phyloP scores from a whole-genome alignment of 2,329 filamentous ascomycete species.

The Xylariales sp. region DNA sequence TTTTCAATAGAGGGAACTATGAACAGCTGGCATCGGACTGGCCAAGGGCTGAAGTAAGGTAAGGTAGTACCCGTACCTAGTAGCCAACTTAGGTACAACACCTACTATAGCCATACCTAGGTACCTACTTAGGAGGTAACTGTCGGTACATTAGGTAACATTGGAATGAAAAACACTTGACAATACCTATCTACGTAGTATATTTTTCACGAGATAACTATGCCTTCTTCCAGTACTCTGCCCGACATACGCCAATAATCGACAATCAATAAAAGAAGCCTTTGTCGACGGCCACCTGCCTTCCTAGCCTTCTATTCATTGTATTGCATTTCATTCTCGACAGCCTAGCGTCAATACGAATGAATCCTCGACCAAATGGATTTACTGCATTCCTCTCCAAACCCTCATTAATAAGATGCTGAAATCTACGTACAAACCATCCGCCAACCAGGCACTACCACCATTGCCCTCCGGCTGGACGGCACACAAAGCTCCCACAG shows the following conservation, averaged over 20 bases:
- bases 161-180: not conserved
- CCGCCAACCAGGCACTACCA: conserved; percentile 60
- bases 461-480: conserved; percentile 86
- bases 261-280: too few relatives aligned
- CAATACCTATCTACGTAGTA: too few relatives aligned
- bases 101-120: not conserved
- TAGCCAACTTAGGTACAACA: too few relatives aligned
- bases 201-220: too few relatives aligned
- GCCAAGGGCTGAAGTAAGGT: not conserved
- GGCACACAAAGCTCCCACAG: conserved; percentile 90
- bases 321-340: not conserved
- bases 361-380: not conserved
- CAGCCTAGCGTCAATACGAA: not conserved
- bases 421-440: conserved; percentile 79
- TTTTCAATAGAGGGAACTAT: not conserved
- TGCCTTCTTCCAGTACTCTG: too few relatives aligned
- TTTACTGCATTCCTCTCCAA: not conserved
- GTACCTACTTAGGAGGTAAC: not conserved
- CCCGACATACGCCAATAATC: not conserved
- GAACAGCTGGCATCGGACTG: conserved; percentile 4
- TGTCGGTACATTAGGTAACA: too few relatives aligned
- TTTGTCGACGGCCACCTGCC: not conserved
- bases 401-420: conserved; percentile 64
- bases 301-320: not conserved
- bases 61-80: conserved; percentile 4